A percentile compares a stretch with the other conserved stretches of the same genome.
phyloP scores from a whole-genome alignment of 352 stramenopile species.

The Peronospora belbahrii region DNA sequence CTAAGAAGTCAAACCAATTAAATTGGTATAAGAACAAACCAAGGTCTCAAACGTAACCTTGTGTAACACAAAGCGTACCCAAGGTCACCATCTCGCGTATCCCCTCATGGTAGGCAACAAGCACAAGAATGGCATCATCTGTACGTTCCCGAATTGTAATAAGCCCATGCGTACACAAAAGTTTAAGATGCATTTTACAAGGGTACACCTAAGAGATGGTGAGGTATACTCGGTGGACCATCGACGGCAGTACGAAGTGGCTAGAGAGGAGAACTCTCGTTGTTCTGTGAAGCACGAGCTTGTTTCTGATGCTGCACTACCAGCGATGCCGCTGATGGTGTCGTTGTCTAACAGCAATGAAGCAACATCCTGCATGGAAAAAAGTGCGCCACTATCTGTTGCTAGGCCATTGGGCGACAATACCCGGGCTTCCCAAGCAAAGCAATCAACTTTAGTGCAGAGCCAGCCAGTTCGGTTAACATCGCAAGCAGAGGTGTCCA shows the following conservation, averaged over 20 bases:
- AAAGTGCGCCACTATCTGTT: not conserved
- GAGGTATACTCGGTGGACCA: constrained; percentile 76
- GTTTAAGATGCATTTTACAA: constrained; percentile 82
- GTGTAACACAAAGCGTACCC: not conserved
- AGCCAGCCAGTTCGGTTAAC: constrained; percentile 4
- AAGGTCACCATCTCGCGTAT: not conserved
- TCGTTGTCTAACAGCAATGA: not conserved
- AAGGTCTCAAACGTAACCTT: constrained; percentile 8
- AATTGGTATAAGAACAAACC: not conserved
- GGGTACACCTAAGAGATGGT: constrained; percentile 62
- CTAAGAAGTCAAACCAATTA: not conserved
- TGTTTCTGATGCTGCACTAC: not conserved
- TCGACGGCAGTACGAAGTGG: constrained; percentile 68
- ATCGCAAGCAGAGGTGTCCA: constrained; percentile 6
- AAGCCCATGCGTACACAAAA: constrained; percentile 85
- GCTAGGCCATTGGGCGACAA: constrained; percentile 1
- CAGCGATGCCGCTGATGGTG: not conserved
- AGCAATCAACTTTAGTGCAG: constrained; percentile 1
- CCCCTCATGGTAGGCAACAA: constrained; percentile 71
- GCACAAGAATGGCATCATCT: constrained; percentile 86
- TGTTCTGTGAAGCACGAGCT: constrained; percentile 8
- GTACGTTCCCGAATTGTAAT: constrained; percentile 68
- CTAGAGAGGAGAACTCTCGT: constrained; percentile 42
- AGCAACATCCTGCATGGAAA: constrained; percentile 3
- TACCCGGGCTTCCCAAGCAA: constrained; percentile 8